Evolutionary conservation across 164 flowering plant species (phyloP).

Genomic region (Macadamia integrifolia): DNA sequence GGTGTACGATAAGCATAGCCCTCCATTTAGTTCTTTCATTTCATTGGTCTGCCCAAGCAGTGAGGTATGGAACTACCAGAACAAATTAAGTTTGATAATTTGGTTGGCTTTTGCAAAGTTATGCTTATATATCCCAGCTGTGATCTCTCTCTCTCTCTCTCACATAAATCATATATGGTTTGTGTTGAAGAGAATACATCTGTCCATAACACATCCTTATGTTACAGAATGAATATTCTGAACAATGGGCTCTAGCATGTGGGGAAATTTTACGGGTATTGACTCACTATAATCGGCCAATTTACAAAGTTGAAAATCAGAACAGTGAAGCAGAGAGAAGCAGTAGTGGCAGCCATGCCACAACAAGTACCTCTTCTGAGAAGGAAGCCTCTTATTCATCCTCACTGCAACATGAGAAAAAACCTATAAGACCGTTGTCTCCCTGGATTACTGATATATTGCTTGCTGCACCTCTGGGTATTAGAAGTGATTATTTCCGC

Average conservation of each 20-base stretch:
- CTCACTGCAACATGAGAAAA: conserved; percentile 55
- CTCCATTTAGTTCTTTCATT: conserved; percentile 86
- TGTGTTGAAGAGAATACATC: not conserved
- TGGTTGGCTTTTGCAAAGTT: no score
- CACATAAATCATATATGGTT: not conserved
- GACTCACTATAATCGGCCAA: conserved; percentile 75
- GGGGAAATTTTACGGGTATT: conserved; percentile 67
- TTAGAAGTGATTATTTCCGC: conserved; percentile 91
- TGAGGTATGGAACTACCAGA: conserved; percentile 48
- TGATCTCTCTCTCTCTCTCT: not conserved
- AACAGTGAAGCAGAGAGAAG: conserved; percentile 50
- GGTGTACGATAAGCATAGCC: conserved; percentile 56
- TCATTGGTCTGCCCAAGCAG: conserved; percentile 77
- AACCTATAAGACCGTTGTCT: conserved; percentile 79
- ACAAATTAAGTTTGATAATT: conserved; percentile 1
- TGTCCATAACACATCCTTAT: not conserved
- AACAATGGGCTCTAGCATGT: conserved; percentile 82
- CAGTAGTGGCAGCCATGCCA: conserved; percentile 49
- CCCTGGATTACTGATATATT: conserved; percentile 97
- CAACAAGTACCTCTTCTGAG: conserved; percentile 43
- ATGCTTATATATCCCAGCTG: no score
- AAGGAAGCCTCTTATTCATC: conserved; percentile 28
- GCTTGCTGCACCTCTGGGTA: conserved; percentile 91
- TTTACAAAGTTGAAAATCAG: conserved; percentile 45
- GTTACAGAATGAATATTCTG: conserved; percentile 63